Conservation (phyloP, 192 early-diverging fungal genomes). For the Podila epicladia region DNA sequence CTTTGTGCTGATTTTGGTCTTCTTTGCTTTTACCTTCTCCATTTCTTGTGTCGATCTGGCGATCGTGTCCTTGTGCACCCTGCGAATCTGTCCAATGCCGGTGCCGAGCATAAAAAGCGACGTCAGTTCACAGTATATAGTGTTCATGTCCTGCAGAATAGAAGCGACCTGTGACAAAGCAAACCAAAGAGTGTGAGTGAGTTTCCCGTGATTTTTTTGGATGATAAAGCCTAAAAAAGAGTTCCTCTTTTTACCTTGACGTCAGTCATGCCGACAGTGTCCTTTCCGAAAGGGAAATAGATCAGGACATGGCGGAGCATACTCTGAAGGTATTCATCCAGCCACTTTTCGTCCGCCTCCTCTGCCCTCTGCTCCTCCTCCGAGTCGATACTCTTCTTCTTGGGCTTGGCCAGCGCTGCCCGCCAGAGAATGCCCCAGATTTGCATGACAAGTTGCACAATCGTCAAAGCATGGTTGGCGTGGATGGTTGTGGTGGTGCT, state of each 20-base stretch:
- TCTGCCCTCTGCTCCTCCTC: slow-evolving; percentile 37
- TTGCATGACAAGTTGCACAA: slow-evolving; percentile 69
- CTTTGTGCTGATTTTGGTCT: slow-evolving; percentile 1
- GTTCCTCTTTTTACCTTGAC: slow-evolving; percentile 54
- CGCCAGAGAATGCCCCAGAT: slow-evolving; percentile 81
- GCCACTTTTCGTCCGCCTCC: slow-evolving; percentile 45
- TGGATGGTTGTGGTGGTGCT: slow-evolving; percentile 53
- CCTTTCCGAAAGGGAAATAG: slow-evolving; percentile 81
- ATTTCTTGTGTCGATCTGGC: background rate
- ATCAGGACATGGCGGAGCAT: slow-evolving; percentile 75
- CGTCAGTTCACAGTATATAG: slow-evolving; percentile 71
- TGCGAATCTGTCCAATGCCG: slow-evolving; percentile 40
- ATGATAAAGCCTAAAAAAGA: too few species aligned
- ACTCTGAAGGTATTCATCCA: slow-evolving; percentile 60
- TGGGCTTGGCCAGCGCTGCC: slow-evolving; percentile 40
- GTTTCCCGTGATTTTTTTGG: too few species aligned
- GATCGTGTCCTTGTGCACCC: slow-evolving; percentile 13
- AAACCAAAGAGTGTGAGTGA: slow-evolving; percentile 1
- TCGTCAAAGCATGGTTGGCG: slow-evolving; percentile 66
- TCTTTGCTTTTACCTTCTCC: slow-evolving; percentile 6
- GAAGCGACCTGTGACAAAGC: slow-evolving; percentile 55
- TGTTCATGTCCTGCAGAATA: slow-evolving; percentile 74
- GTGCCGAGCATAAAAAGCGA: slow-evolving; percentile 63
- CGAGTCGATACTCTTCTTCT: slow-evolving; percentile 20
- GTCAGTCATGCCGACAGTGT: slow-evolving; percentile 56